Evolutionary conservation across 306 rosid genomes (phyloP).

Genomic region (Gillenia trifoliata): DNA sequence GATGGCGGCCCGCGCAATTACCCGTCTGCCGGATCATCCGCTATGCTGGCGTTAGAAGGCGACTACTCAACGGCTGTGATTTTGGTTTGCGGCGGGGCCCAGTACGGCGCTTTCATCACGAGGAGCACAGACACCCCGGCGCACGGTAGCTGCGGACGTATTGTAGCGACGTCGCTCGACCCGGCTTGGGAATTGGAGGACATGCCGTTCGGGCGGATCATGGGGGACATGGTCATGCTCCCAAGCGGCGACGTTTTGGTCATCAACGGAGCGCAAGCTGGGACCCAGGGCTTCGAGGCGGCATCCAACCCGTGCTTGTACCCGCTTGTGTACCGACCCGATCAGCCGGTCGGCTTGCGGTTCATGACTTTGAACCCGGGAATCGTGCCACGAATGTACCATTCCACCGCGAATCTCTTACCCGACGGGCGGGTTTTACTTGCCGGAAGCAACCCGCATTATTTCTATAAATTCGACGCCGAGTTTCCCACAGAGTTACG

Average conservation of each 20-base stretch:
- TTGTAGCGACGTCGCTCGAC: slow-evolving; percentile 37
- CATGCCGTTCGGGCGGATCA: slow-evolving; percentile 75
- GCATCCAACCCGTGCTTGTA: slow-evolving; percentile 66
- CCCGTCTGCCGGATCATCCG: slow-evolving; percentile 89
- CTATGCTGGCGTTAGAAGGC: slow-evolving; percentile 49
- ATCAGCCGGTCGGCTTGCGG: slow-evolving; percentile 65
- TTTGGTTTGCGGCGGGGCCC: slow-evolving; percentile 80
- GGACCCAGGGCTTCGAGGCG: slow-evolving; percentile 68
- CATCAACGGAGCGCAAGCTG: slow-evolving; percentile 78
- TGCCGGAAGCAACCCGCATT: slow-evolving; percentile 83
- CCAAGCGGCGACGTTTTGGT: slow-evolving; percentile 71
- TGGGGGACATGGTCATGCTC: slow-evolving; percentile 92
- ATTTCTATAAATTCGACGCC: slow-evolving; percentile 40
- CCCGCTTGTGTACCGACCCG: slow-evolving; percentile 71
- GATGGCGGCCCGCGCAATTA: slow-evolving; percentile 86
- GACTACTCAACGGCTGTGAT: slow-evolving; percentile 55
- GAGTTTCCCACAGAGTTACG: slow-evolving; percentile 70
- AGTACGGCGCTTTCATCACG: slow-evolving; percentile 59
- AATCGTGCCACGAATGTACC: slow-evolving; percentile 70
- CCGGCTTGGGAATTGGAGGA: slow-evolving; percentile 79
- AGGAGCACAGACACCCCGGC: slow-evolving; percentile 58
- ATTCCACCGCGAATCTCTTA: slow-evolving; percentile 71
- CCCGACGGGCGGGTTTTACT: slow-evolving; percentile 72
- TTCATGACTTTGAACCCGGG: slow-evolving; percentile 82
- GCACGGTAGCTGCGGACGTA: slow-evolving; percentile 70